Evolutionary conservation across 169 alveolate genomes (phyloP).

Genomic region (Cryptosporidium sp.): DNA sequence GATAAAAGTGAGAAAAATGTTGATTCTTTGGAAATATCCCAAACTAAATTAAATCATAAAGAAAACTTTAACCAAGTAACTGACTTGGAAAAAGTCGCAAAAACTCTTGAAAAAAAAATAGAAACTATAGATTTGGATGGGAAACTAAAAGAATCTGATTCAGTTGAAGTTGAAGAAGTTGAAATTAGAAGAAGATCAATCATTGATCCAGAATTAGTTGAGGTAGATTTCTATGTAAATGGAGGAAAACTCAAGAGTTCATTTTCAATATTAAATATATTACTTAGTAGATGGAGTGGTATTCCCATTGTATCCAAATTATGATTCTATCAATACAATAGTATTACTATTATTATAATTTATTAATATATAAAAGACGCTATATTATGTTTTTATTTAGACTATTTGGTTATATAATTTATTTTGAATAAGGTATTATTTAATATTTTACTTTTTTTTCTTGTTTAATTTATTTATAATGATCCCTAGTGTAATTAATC

Average conservation of each 20-base stretch:
- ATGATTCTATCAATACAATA: neutral
- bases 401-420: neutral
- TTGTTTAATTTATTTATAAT: neutral
- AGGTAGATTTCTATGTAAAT: slow-evolving; percentile 53
- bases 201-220: slow-evolving; percentile 55
- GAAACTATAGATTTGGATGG: neutral
- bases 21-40: neutral
- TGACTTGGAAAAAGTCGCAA: neutral
- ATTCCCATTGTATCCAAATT: slow-evolving; percentile 55
- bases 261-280: slow-evolving; percentile 29
- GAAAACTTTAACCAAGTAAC: neutral
- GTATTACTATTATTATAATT: neutral
- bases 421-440: neutral
- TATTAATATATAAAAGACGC: neutral
- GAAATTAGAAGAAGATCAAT: neutral
- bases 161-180: neutral
- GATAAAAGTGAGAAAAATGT: neutral
- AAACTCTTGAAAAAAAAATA: neutral
- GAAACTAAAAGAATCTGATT: neutral
- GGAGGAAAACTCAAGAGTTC: slow-evolving; percentile 19
- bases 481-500: neutral
- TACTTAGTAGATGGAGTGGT: slow-evolving; percentile 71
- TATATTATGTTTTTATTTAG: neutral
- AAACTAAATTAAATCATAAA: neutral
- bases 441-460: neutral